Percentiles rank a stretch among this genome's conserved stretches.
These are phyloP conservation scores for Ogataea neopini DNA, from an alignment of 805 yeast species.

Conservation along the genomic window DNA sequence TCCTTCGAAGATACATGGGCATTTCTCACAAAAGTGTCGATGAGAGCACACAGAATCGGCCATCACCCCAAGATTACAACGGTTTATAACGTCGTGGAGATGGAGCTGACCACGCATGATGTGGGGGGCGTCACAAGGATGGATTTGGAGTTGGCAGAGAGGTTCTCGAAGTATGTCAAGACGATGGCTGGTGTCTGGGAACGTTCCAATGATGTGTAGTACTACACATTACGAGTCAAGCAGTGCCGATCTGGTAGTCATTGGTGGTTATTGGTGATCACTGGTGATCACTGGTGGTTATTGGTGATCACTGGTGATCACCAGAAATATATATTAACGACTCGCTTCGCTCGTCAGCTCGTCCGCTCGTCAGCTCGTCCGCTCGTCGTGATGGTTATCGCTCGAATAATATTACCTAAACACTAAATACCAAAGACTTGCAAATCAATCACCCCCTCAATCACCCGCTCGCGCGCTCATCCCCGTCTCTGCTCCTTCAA, in stretches of 20 bases:
- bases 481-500: constrained; percentile 36
- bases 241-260: background rate
- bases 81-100: constrained; percentile 56
- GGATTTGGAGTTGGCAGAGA: constrained; percentile 59
- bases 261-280: background rate
- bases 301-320: no score
- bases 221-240: background rate
- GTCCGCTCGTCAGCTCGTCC: background rate
- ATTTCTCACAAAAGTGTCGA: constrained; percentile 57
- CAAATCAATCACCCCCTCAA: background rate
- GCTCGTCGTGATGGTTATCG: no score
- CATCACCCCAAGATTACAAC: constrained; percentile 75
- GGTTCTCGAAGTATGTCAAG: constrained; percentile 41
- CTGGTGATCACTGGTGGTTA: no score
- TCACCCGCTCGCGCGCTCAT: background rate
- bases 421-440: no score
- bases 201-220: background rate
- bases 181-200: background rate
- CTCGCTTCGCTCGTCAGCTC: background rate
- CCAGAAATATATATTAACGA: background rate
- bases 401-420: constrained; percentile 2
- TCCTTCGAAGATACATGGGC: constrained; percentile 67
- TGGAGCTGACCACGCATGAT: constrained; percentile 69
- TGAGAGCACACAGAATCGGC: constrained; percentile 55
- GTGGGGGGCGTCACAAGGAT: constrained; percentile 49